These are phyloP conservation scores for Clitopilus passeckerianus DNA, from an alignment of 768 basidiomycete genomes.

Conservation along the genomic window DNA sequence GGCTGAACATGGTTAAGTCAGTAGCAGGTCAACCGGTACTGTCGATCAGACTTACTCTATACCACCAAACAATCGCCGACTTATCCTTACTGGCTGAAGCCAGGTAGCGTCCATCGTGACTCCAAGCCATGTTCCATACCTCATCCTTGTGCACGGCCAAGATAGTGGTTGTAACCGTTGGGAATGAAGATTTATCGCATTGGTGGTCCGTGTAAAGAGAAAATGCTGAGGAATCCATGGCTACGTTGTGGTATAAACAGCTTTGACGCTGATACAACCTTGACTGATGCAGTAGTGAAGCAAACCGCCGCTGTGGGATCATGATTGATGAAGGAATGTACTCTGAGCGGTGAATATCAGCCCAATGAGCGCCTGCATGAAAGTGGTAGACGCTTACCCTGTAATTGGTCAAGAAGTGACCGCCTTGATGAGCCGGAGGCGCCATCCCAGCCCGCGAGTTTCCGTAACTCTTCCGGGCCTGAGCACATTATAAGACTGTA, in stretches of 20 bases:
- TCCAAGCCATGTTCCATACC: conserved; percentile 96
- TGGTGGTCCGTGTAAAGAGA: conserved; percentile 87
- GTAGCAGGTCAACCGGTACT: conserved; percentile 2
- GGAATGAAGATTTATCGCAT: conserved; percentile 80
- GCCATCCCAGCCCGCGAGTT: conserved; percentile 87
- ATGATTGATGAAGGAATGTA: conserved; percentile 89
- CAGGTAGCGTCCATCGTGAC: conserved; percentile 77
- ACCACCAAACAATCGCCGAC: conserved; percentile 84
- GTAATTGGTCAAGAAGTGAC: conserved; percentile 70
- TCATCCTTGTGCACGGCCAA: conserved; percentile 87
- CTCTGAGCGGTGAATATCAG: conserved; percentile 35
- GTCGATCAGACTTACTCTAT: conserved; percentile 55
- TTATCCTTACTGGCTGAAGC: conserved; percentile 89
- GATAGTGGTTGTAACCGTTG: conserved; percentile 78
- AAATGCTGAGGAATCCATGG: conserved; percentile 48
- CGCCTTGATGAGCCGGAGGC: conserved; percentile 74
- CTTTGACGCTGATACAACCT: conserved; percentile 70
- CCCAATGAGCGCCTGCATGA: conserved; percentile 1
- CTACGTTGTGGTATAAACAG: conserved; percentile 86
- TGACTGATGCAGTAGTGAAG: conserved; percentile 82
- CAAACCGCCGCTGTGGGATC: conserved; percentile 88
- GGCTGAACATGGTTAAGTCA: conserved; percentile 8
- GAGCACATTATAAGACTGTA: conserved; percentile 89
- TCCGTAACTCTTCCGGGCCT: conserved; percentile 75
- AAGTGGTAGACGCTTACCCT: conserved; percentile 49